A percentile compares a stretch with the other conserved stretches of the same genome.
Conservation (phyloP, 1,139 yeast genomes). For the Pichia norvegensis region DNA sequence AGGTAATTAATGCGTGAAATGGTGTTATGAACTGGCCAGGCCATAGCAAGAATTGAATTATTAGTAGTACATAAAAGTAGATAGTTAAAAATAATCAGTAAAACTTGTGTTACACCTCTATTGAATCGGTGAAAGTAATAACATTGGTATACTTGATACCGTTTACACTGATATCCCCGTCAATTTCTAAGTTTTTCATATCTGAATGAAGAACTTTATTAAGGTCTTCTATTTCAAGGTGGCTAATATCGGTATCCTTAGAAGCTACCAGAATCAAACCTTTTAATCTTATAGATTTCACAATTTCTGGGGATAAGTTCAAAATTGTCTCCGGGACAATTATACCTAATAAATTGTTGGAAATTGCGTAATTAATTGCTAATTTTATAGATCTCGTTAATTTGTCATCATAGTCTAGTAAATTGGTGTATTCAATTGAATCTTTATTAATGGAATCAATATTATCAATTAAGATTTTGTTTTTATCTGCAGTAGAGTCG, state of each 20-base stretch:
- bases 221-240: conserved; percentile 15
- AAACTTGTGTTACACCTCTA: conserved; percentile 41
- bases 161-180: conserved; percentile 55
- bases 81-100: not conserved
- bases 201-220: conserved; percentile 4
- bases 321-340: conserved; percentile 68
- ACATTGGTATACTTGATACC: conserved; percentile 65
- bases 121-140: conserved; percentile 62
- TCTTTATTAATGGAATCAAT: conserved; percentile 31
- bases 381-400: conserved; percentile 48
- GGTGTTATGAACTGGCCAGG: no score
- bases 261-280: conserved; percentile 81
- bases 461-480: conserved; percentile 23
- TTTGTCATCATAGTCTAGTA: conserved; percentile 27
- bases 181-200: conserved; percentile 24
- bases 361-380: conserved; percentile 65
- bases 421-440: conserved; percentile 26
- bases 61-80: not conserved
- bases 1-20: not conserved
- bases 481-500: conserved; percentile 1
- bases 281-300: conserved; percentile 66
- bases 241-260: conserved; percentile 22
- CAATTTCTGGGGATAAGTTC: conserved; percentile 64
- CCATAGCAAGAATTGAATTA: not conserved
- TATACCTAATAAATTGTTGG: conserved; percentile 78